Evolutionary conservation across 345 rosid species (phyloP), one percentile per base, ranked within the genome.

Genomic region (Populus alba): DNA sequence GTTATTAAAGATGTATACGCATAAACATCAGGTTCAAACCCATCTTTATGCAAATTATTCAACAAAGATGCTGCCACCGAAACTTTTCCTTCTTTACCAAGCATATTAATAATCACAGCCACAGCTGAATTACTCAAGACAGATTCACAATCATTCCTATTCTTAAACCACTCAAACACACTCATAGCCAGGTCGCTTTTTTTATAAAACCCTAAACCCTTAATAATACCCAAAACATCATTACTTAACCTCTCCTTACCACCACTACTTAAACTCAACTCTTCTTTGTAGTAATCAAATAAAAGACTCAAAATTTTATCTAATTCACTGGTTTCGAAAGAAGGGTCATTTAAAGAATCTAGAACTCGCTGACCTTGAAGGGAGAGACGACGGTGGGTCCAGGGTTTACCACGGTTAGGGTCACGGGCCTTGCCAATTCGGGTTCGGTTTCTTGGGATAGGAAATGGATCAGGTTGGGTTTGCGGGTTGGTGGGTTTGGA

Each of bases 1-100:
- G 92, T 87, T 76, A 96, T 91, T 84, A 94, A 79, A 0, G 99
- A 90, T 59, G 99, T 96, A 75, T 87, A 92, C 35, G 97, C 90
- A 74, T 90, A 94, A 43, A 89, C 97, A 82, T 94, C 97, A 39
- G 90, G 81, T 2, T 82, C 78, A 73, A 94, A 86, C 17, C 95
- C 94, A 23, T 89, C 89, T 47, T 77, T 86, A 15, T 72, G 86
- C 81, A 94, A 85, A 68, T 72, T 83, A 73, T 85, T 81, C 75
- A 92, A 80, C 85, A 96, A 70, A 49, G 89, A 85, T 16, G 92
- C 85, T 1, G 98, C 98, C 0, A 77, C 87, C 35, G 92, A 83
- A 2, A 87, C 92, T 78, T 82, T 84, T 29, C 97, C 88, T 65
- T 88, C 82, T 84, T 84, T 94, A 22, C 97, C 97, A 38, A 96